Evolutionary conservation across 2,329 filamentous ascomycete species (phyloP).

Genomic region (Verruconis gallopava): DNA sequence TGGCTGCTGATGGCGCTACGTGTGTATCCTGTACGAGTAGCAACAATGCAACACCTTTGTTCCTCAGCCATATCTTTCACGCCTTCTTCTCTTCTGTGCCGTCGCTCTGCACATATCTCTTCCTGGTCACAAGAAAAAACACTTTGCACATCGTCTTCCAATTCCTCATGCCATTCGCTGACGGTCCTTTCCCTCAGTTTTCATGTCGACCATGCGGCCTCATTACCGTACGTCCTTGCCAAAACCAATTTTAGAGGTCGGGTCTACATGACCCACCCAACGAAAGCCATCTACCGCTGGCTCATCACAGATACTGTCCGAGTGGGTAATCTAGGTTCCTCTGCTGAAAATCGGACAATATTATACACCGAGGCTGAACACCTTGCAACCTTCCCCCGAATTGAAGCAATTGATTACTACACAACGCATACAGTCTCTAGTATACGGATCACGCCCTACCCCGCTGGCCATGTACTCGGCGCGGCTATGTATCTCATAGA

Average conservation of each 20-base stretch:
- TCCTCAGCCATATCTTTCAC: neutral
- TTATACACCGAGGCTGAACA: constrained; percentile 95
- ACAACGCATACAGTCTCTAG: constrained; percentile 95
- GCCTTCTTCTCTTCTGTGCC: neutral
- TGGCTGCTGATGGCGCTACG: no score
- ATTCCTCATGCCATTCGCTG: neutral
- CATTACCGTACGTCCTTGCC: constrained; percentile 90
- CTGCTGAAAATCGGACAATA: constrained; percentile 48
- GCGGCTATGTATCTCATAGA: constrained; percentile 98
- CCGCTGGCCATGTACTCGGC: constrained; percentile 92
- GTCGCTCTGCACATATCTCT: no score
- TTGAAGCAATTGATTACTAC: constrained; percentile 96
- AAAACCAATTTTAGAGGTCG: constrained; percentile 96
- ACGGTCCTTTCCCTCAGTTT: constrained; percentile 53
- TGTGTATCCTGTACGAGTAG: neutral
- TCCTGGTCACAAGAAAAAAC: no score
- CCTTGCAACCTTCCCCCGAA: constrained; percentile 80
- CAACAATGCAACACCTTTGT: neutral
- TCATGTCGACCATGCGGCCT: constrained; percentile 95
- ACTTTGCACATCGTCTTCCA: neutral
- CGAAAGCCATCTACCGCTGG: constrained; percentile 99
- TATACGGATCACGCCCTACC: constrained; percentile 92
- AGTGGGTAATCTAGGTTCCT: constrained; percentile 58
- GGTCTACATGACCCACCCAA: constrained; percentile 98
- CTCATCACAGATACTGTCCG: constrained; percentile 93